Conservation (phyloP, 495 filamentous ascomycete species). For the Extremus antarcticus region DNA sequence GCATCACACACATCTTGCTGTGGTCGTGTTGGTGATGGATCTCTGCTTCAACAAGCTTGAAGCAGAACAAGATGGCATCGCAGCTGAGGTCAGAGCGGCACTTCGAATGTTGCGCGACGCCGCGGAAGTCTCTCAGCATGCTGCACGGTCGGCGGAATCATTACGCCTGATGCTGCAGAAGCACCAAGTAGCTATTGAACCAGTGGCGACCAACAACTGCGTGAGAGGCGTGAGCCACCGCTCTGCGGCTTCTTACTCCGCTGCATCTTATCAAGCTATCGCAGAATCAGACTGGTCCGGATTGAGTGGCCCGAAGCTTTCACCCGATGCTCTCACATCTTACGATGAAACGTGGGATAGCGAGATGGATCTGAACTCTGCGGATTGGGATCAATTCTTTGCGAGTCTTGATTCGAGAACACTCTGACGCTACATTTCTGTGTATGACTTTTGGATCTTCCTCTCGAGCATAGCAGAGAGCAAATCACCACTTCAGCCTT, state of each 20-base stretch:
- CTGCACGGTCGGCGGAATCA: neutral
- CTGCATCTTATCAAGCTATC: too few relatives aligned
- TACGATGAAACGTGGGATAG: too few relatives aligned
- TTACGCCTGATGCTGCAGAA: neutral
- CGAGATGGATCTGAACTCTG: neutral
- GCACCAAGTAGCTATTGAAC: too few relatives aligned
- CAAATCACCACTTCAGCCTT: too few relatives aligned
- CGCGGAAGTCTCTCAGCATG: neutral
- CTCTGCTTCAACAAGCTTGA: neutral
- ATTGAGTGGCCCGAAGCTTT: neutral
- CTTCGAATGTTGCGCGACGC: neutral
- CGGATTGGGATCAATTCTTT: neutral
- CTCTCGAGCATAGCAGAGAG: too few relatives aligned
- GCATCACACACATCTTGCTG: neutral
- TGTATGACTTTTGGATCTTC: too few relatives aligned
- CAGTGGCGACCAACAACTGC: too few relatives aligned
- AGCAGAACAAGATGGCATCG: neutral
- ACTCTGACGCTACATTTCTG: neutral
- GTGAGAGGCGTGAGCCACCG: too few relatives aligned
- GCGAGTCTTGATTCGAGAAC: neutral
- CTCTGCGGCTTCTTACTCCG: too few relatives aligned
- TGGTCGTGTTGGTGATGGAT: neutral
- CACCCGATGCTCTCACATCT: neutral
- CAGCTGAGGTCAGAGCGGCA: neutral
- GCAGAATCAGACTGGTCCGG: too few relatives aligned